These are phyloP conservation scores for Kuraishia molischiana DNA, from an alignment of 805 yeast species.

Conservation along the genomic window DNA sequence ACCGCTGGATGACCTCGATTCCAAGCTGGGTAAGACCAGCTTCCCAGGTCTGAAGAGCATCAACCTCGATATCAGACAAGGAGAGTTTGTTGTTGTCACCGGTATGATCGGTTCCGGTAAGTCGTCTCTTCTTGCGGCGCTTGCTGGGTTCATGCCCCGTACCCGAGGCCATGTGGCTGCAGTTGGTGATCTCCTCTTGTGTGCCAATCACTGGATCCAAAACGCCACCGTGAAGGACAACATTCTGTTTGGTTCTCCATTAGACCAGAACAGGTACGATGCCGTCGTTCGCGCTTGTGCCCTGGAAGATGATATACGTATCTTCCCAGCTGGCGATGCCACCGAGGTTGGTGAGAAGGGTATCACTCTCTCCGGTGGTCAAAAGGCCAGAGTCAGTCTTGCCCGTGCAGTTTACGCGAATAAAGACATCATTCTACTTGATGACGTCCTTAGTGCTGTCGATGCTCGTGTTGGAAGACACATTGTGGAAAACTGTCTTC, in stretches of 20 bases:
- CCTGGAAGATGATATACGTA: conserved; percentile 31
- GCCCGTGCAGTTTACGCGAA: conserved; percentile 64
- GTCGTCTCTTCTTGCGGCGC: conserved; percentile 51
- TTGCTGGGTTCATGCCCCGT: conserved; percentile 54
- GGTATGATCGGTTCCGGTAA: conserved; percentile 79
- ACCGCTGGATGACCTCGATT: conserved; percentile 3
- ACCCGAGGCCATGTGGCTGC: conserved; percentile 35
- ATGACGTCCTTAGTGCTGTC: conserved; percentile 63
- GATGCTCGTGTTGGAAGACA: conserved; percentile 61
- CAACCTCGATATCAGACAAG: conserved; percentile 41
- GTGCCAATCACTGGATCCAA: conserved; percentile 48
- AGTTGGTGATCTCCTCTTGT: conserved; percentile 36
- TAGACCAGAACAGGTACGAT: conserved; percentile 29
- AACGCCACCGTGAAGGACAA: conserved; percentile 41
- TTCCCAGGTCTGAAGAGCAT: conserved; percentile 39
- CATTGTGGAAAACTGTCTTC: conserved; percentile 48
- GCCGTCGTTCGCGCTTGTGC: conserved; percentile 39
- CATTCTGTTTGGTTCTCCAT: conserved; percentile 38
- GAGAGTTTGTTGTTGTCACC: conserved; percentile 68
- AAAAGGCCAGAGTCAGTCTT: conserved; percentile 51
- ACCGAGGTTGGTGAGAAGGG: conserved; percentile 55
- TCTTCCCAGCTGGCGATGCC: conserved; percentile 41
- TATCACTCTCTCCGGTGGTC: conserved; percentile 53
- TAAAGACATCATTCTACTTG: conserved; percentile 48
- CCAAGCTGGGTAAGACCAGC: no score